phyloP scores from a whole-genome alignment of 805 yeast species.

The Wickerhamomyces xylosicus region DNA sequence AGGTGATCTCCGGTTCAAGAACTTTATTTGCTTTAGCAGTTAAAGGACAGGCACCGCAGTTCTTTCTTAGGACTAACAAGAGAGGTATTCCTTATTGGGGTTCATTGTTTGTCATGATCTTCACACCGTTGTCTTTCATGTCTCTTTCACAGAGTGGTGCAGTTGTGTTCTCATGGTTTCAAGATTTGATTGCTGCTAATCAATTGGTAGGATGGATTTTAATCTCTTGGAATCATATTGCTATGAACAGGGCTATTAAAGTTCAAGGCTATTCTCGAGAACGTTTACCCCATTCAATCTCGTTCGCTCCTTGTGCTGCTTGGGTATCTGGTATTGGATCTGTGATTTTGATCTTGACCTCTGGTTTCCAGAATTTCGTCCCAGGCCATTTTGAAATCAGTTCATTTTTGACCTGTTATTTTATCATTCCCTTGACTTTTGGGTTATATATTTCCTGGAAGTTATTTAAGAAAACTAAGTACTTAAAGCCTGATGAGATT shows the following conservation, averaged over 20 bases:
- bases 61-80: conserved; percentile 22
- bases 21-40: conserved; percentile 25
- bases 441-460: conserved; percentile 24
- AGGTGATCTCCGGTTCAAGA: conserved; percentile 21
- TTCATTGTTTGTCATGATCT: conserved; percentile 17
- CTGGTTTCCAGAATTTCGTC: conserved; percentile 25
- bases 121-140: conserved; percentile 27
- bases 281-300: conserved; percentile 8
- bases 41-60: conserved; percentile 26
- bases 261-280: conserved; percentile 22
- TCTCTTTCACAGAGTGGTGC: conserved; percentile 17
- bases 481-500: conserved; percentile 26
- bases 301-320: conserved; percentile 15
- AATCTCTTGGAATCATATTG: conserved; percentile 23
- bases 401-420: conserved; percentile 8
- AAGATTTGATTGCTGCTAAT: conserved; percentile 21
- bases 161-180: conserved; percentile 26
- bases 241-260: conserved; percentile 24
- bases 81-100: conserved; percentile 23
- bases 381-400: conserved; percentile 17
- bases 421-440: conserved; percentile 18
- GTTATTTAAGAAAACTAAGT: conserved; percentile 20
- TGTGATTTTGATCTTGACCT: conserved; percentile 21
- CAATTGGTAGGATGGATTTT: conserved; percentile 21
- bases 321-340: conserved; percentile 22